Percentiles rank a stretch among this genome's conserved stretches.
Conservation (phyloP, 441 rosid genomes). For the Pelargonium fulgidum region DNA sequence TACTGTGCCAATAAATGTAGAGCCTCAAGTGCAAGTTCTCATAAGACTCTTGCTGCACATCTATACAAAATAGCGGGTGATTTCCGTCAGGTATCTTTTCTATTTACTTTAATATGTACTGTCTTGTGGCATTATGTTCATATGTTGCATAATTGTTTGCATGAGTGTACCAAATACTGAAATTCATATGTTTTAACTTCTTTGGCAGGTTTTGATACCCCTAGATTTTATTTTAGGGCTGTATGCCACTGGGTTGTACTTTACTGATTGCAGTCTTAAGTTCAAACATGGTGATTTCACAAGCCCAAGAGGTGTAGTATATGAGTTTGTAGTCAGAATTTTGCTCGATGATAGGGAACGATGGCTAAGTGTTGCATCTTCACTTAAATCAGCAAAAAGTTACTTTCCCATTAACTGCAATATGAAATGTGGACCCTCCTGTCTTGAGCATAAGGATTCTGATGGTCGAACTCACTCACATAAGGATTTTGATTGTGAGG, state of each 20-base stretch:
- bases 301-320: conserved; percentile 30
- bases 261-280: conserved; percentile 31
- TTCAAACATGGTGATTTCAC: conserved; percentile 27
- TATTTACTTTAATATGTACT: conserved; percentile 17
- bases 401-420: conserved; percentile 30
- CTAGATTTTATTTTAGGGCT: conserved; percentile 53
- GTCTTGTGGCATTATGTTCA: conserved; percentile 11
- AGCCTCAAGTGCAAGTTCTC: conserved; percentile 30
- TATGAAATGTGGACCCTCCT: conserved; percentile 21
- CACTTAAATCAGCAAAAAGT: conserved; percentile 38
- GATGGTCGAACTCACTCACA: conserved; percentile 16
- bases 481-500: conserved; percentile 20
- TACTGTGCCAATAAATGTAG: conserved; percentile 68
- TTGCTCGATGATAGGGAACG: conserved; percentile 40
- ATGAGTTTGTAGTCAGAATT: conserved; percentile 35
- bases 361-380: conserved; percentile 36
- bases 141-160: conserved; percentile 18
- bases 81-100: conserved; percentile 47
- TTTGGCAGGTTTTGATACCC: conserved; percentile 54
- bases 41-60: conserved; percentile 42
- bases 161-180: conserved; percentile 17
- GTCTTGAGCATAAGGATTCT: conserved; percentile 22
- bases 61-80: conserved; percentile 41
- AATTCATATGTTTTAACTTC: conserved; percentile 18
- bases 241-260: conserved; percentile 58